These are phyloP conservation scores for Orbilia quercus DNA, from an alignment of 2,329 filamentous ascomycete species.

Conservation along the genomic window DNA sequence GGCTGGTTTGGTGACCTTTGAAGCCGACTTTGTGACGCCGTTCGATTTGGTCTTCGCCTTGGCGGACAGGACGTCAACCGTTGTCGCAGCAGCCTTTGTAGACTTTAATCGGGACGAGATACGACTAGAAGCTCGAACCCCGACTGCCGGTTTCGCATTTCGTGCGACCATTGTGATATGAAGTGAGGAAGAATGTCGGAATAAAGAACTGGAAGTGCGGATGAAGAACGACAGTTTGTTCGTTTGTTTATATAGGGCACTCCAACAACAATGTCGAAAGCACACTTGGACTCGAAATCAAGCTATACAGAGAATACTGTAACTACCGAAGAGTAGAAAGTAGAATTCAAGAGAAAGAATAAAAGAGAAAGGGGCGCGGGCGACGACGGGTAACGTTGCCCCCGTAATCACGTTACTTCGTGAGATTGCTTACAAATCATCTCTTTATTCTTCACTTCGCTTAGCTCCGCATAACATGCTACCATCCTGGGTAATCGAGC, in stretches of 20 bases:
- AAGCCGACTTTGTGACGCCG: constrained; percentile 20
- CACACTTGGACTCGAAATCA: too few relatives aligned
- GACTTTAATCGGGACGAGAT: constrained; percentile 29
- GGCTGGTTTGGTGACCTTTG: constrained; percentile 4
- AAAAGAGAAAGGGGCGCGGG: background rate
- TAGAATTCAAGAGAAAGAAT: too few relatives aligned
- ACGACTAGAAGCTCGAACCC: constrained; percentile 18
- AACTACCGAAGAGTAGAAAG: too few relatives aligned
- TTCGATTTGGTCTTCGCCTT: constrained; percentile 5
- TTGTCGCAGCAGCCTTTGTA: constrained; percentile 17
- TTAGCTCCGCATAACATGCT: too few relatives aligned
- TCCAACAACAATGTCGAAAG: too few relatives aligned
- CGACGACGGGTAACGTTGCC: constrained; percentile 5
- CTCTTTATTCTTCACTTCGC: background rate
- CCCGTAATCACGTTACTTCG: constrained; percentile 18
- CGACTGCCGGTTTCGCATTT: constrained; percentile 19
- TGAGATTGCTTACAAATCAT: constrained; percentile 40
- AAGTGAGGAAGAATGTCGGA: background rate
- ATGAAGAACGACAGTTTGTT: too few relatives aligned
- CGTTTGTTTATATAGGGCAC: background rate
- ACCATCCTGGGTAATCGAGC: too few relatives aligned
- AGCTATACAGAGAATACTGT: too few relatives aligned
- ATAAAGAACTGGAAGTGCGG: background rate
- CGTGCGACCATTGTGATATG: constrained; percentile 35
- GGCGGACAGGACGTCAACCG: background rate